Base-by-base conservation (phyloP, 169 alveolate genomes). In the Toxoplasma gondii region DNA sequence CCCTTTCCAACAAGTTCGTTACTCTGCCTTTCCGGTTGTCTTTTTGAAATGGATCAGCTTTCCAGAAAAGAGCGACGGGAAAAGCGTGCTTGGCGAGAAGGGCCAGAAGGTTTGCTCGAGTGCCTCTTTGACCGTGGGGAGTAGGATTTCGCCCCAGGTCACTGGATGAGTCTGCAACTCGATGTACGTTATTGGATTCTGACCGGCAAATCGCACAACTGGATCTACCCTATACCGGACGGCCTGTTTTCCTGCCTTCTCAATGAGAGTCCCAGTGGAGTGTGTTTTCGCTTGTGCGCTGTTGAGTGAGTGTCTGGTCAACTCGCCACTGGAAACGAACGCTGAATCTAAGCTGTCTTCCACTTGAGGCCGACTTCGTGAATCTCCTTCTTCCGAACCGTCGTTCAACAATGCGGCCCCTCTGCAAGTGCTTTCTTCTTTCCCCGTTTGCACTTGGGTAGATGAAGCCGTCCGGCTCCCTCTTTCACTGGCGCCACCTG, bases 111-210 rank as follows among this genome's bases (percentile, higher is more conserved):
- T 74, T n/a, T 74, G 84, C 5, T 27, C 44, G 27, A 36, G 27
- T 12, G 84, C 84, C 17, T 74, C 84, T 36, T 74, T 74, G 27
- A 74, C 2, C 0, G 84, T 31, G 9, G 43, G 84, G 39, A 74
- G 84, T 44, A 74, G n/a, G 43, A 74, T 74, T n/a, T 74, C 84
- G 84, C 84, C 44, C 49, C 84, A 34, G 22, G 45, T 74, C 44
- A 74, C 44, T 17, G 39, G 43, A 16, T 74, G 84, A 7, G 84
- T 74, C 39, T 36, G 84, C 84, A 74, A 44, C 44, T 74, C 44
- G 27, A 74, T 36, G 44, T 74, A 74, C 49, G 84, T 74, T n/a
- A 74, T n/a, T 36, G 31, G 84, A 36, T 36, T 74, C 27, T 36
- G 39, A 44, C 84, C 0, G 45, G 43, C 44, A 31, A 2, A n/a